Base-by-base conservation (phyloP, 306 rosid species). In the Prosopis cineraria region DNA sequence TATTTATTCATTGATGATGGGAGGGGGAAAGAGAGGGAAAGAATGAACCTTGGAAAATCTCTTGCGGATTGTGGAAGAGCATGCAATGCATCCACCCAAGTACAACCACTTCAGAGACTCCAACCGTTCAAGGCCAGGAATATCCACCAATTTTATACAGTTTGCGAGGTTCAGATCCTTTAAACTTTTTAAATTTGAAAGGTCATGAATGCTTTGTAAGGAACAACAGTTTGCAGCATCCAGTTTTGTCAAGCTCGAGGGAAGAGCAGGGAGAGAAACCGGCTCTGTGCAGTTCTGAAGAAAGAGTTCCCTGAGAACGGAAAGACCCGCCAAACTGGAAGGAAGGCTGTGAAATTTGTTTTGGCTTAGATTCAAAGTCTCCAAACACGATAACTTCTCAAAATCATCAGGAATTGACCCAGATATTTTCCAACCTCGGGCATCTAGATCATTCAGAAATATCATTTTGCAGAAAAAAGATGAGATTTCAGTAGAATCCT, bases 91-190 rank as follows among this genome's bases (percentile, higher is more conserved):
- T 60, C 88, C 89, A 67, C 83, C 76, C 25, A 86, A 56, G 79
- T 31, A 80, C 77, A 91, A 75, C 75, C 86, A 62, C 76, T 31
- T 84, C 87, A 91, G 75, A n/a, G 93, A 87, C 58, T 83, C 78
- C 70, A 91, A 75, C 79, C 86, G 17, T 86, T 89, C 92, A 75
- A 91, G 89, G 47, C 93, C 93, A 0, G 83, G 89, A 81, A 89
- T 87, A 79, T 87, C 92, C 66, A 20, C 44, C 64, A 87, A 84
- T 72, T 84, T 79, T 5, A 6, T 81, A 81, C 96, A 91, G 52
- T 81, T 86, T 59, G 93, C 81, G 48, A 89, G 86, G 40, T 86
- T 85, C 78, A 91, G 73, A 63, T 79, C 81, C 64, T 19, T 64
- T 36, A 91, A 85, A 45, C 70, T 81, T 41, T 63, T 79, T 52